A percentile compares a stretch with the other conserved stretches of the same genome.
These are phyloP conservation scores for Daldinia sp. DNA, from an alignment of 2,329 filamentous ascomycete species.

Conservation along the genomic window DNA sequence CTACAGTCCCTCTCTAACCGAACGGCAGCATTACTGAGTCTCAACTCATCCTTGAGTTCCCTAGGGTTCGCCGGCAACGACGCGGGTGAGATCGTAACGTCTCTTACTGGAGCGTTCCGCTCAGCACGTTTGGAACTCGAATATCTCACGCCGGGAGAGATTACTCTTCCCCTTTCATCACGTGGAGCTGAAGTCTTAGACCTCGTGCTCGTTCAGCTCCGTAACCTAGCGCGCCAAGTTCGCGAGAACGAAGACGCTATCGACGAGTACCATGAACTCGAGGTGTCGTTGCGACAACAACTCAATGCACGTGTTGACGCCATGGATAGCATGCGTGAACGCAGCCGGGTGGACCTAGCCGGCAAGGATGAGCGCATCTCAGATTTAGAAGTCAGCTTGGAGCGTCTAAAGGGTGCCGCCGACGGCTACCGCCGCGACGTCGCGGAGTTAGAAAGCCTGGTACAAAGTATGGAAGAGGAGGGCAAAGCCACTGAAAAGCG, in stretches of 20 bases:
- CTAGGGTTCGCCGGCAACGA: constrained; percentile 66
- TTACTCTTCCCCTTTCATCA: constrained; percentile 63
- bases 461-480: constrained; percentile 61
- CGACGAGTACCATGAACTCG: constrained; percentile 70
- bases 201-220: constrained; percentile 64
- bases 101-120: constrained; percentile 64
- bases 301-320: constrained; percentile 65
- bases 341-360: constrained; percentile 49
- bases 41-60: constrained; percentile 59
- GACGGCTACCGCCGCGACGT: constrained; percentile 67
- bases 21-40: constrained; percentile 59
- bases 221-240: constrained; percentile 60
- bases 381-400: constrained; percentile 64
- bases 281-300: constrained; percentile 68
- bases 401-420: constrained; percentile 64
- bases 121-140: constrained; percentile 71
- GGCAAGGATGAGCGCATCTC: constrained; percentile 57
- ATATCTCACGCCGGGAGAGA: constrained; percentile 70
- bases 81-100: constrained; percentile 61
- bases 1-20: constrained; percentile 62
- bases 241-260: constrained; percentile 65
- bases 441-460: constrained; percentile 64
- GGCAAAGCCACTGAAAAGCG: constrained; percentile 50
- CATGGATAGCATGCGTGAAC: constrained; percentile 61
- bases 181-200: constrained; percentile 68